phyloP scores from a whole-genome alignment of 1,284 basidiomycete genomes.

The Malassezia restricta region DNA sequence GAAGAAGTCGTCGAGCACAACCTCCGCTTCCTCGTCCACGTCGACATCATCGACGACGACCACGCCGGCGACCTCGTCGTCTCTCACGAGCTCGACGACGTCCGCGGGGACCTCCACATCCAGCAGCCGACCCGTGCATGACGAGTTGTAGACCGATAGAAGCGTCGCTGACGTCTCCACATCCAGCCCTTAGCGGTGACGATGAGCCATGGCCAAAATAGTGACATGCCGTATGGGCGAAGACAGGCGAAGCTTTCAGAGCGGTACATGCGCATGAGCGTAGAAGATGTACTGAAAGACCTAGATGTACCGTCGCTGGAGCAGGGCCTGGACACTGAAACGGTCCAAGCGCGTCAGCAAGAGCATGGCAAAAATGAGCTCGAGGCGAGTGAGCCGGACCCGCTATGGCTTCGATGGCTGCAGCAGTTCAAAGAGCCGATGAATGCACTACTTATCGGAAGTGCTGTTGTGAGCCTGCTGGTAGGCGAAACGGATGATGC shows the following conservation, averaged over 20 bases:
- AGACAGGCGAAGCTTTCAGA: conserved; percentile 9
- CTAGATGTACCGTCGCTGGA: conserved; percentile 25
- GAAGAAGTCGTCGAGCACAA: background rate
- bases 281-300: conserved; percentile 18
- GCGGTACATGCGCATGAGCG: conserved; percentile 22
- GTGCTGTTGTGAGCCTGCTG: conserved; percentile 69
- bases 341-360: conserved; percentile 19
- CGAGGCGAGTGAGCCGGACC: conserved; percentile 63
- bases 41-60: background rate
- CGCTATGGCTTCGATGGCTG: conserved; percentile 71
- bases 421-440: conserved; percentile 89
- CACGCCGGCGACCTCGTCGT: background rate
- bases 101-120: conserved; percentile 1
- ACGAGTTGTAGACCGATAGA: conserved; percentile 8
- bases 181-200: background rate
- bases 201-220: conserved; percentile 2
- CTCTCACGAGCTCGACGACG: background rate
- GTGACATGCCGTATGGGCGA: background rate
- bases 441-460: conserved; percentile 75
- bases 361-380: conserved; percentile 62
- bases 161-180: background rate
- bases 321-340: conserved; percentile 17
- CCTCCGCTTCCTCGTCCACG: background rate
- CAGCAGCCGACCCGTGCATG: conserved; percentile 6
- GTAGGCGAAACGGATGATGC: conserved; percentile 93